A percentile compares a stretch with the other conserved stretches of the same genome.
phyloP scores from a whole-genome alignment of 2,329 filamentous ascomycete species.

The Fusarium napiforme region DNA sequence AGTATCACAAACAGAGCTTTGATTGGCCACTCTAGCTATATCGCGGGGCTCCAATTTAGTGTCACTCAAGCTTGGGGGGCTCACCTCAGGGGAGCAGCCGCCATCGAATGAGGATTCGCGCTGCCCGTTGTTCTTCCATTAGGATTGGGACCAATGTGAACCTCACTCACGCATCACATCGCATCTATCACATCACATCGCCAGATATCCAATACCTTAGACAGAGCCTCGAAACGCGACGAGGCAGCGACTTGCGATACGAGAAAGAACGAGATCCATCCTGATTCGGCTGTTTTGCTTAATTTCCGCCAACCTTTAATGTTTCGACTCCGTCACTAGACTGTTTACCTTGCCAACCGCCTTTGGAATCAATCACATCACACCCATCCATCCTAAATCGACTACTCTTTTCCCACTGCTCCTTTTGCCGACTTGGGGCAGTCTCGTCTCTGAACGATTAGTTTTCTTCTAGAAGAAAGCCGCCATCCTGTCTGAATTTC shows the following conservation, averaged over 20 bases:
- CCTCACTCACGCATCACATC: constrained; percentile 39
- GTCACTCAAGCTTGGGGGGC: constrained; percentile 36
- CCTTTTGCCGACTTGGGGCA: constrained; percentile 12
- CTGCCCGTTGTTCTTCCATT: constrained; percentile 27
- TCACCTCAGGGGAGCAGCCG: constrained; percentile 42
- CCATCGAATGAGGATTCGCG: constrained; percentile 42
- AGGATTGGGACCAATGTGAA: constrained; percentile 31
- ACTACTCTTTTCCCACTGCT: constrained; percentile 18
- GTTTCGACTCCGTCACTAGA: constrained; percentile 29
- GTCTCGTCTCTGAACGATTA: constrained; percentile 11
- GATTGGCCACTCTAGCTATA: constrained; percentile 30
- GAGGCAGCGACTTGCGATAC: constrained; percentile 8
- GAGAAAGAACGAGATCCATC: constrained; percentile 12
- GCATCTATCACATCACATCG: constrained; percentile 30
- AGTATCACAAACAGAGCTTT: background rate
- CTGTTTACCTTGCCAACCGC: constrained; percentile 26
- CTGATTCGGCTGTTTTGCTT: constrained; percentile 16
- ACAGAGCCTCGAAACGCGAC: constrained; percentile 31
- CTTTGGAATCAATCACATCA: constrained; percentile 19
- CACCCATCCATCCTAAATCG: constrained; percentile 19
- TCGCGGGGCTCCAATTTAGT: constrained; percentile 45
- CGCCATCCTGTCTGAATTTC: constrained; percentile 54
- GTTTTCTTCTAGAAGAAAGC: constrained; percentile 41
- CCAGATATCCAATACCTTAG: constrained; percentile 20
- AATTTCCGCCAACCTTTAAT: constrained; percentile 15